Evolutionary conservation across 2,329 filamentous ascomycete genomes (phyloP).

Genomic region (Xylariales sp.): DNA sequence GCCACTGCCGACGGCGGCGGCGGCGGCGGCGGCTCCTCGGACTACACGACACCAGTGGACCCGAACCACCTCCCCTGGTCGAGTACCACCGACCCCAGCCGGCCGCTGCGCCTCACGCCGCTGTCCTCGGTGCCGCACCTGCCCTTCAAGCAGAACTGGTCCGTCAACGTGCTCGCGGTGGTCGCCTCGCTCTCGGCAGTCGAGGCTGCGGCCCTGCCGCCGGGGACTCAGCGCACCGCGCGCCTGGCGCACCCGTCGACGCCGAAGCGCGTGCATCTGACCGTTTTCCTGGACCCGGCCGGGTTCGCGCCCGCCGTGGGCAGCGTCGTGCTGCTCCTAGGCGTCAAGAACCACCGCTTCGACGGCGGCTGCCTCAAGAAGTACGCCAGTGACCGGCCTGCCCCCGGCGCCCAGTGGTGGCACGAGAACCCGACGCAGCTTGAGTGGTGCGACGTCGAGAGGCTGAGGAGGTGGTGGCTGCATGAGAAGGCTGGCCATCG

Average conservation of each 20-base stretch:
- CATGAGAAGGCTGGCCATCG: background rate
- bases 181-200: constrained; percentile 41
- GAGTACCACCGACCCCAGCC: constrained; percentile 34
- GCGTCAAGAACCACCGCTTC: constrained; percentile 54
- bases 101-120: constrained; percentile 46
- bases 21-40: too few relatives aligned
- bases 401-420: constrained; percentile 40
- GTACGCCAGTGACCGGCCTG: constrained; percentile 31
- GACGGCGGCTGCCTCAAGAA: constrained; percentile 42
- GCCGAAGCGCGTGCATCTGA: constrained; percentile 46
- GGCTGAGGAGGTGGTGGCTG: constrained; percentile 41
- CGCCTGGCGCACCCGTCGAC: constrained; percentile 49
- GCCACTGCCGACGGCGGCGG: too few relatives aligned
- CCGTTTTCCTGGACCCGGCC: constrained; percentile 50
- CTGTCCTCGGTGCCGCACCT: constrained; percentile 45
- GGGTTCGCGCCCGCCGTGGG: constrained; percentile 42
- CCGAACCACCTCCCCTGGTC: constrained; percentile 25
- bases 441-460: constrained; percentile 44
- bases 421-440: constrained; percentile 41
- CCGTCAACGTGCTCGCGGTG: constrained; percentile 50
- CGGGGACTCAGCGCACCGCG: constrained; percentile 46
- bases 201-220: constrained; percentile 44
- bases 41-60: constrained; percentile 9
- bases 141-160: constrained; percentile 55
- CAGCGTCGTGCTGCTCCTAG: constrained; percentile 45